Base-by-base conservation (phyloP, 192 early-diverging fungal genomes). In the Podila verticillata region DNA sequence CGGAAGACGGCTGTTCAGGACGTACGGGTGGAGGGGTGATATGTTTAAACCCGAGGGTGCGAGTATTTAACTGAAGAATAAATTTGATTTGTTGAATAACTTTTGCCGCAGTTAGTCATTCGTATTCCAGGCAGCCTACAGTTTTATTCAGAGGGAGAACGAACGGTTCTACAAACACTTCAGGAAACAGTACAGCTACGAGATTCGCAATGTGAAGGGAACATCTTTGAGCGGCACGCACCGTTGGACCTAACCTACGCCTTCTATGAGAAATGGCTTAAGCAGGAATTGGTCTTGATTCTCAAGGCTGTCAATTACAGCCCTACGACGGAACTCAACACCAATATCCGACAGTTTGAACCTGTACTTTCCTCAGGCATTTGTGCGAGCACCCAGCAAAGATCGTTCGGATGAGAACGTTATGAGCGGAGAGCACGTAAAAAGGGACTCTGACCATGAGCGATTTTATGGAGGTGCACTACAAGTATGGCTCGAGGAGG, bases 381-480 rank as follows among this genome's bases (percentile, higher is more conserved):
- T 65, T 78, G 7, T 78, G 70, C 48, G 20, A 65, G 68, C 58
- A 65, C 36, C 32, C 28, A 70, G 68, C 68, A 66, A 70, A 48
- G 74, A 70, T 78, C 59, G 57, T 70, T n/a, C 57, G 63, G 74
- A 61, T 78, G 74, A 63, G 63, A 78, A 62, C 57, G 48, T 22
- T 78, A 70, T 57, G 74, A 66, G 36, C 62, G 68, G 68, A 63
- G 48, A 57, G 49, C 35, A 62, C 74, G 63, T 51, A 62, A 68
- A 78, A 62, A 30, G 44, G 61, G 2, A 57, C 56, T 0, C 22
- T 78, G 62, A 78, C 74, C 28, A 70, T 70, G 74, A 4, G 56
- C 63, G 68, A 78, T 48, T 78, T 78, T 66, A 7, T 70, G 59
- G 74, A 78, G 68, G 74, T 68, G 57, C 74, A 78, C 29, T 78